Evolutionary conservation across 2,329 filamentous ascomycete species (phyloP).

Genomic region (Boeremia exigua): DNA sequence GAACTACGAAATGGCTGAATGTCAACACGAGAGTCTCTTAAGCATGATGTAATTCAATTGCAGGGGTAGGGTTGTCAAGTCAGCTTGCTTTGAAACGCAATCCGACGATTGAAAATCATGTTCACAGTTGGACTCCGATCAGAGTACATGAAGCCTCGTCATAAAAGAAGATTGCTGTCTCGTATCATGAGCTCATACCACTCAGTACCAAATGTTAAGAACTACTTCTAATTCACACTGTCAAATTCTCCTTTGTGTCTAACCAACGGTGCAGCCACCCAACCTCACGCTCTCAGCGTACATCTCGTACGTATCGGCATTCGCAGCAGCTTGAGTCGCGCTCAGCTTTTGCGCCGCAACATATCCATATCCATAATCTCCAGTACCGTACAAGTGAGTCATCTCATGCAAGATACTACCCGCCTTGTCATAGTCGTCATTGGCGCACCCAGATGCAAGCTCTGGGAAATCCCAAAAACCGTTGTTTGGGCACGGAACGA

Average conservation of each 20-base stretch:
- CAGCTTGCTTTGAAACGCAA: too few relatives aligned
- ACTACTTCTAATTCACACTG: too few relatives aligned
- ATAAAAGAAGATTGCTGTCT: too few relatives aligned
- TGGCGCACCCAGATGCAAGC: constrained; percentile 5
- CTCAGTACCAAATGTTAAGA: too few relatives aligned
- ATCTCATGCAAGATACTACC: constrained; percentile 15
- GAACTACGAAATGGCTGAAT: too few relatives aligned
- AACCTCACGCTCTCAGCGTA: constrained; percentile 19
- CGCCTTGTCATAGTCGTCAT: constrained; percentile 20
- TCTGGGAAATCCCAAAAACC: constrained; percentile 18
- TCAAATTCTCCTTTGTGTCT: neutral
- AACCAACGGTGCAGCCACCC: constrained; percentile 17
- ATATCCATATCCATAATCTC: constrained; percentile 8
- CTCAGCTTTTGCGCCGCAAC: constrained; percentile 13
- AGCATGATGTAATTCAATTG: too few relatives aligned
- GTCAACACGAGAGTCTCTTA: too few relatives aligned
- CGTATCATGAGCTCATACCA: too few relatives aligned
- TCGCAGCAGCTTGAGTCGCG: constrained; percentile 7
- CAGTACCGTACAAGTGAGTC: constrained; percentile 17
- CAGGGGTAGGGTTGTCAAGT: too few relatives aligned
- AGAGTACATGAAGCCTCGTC: too few relatives aligned
- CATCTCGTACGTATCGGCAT: constrained; percentile 22
- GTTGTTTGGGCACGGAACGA: constrained; percentile 19
- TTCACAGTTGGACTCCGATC: too few relatives aligned
- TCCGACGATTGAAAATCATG: too few relatives aligned